Base-by-base conservation (phyloP, 139 green algal species). In the Chlorella sp. region DNA sequence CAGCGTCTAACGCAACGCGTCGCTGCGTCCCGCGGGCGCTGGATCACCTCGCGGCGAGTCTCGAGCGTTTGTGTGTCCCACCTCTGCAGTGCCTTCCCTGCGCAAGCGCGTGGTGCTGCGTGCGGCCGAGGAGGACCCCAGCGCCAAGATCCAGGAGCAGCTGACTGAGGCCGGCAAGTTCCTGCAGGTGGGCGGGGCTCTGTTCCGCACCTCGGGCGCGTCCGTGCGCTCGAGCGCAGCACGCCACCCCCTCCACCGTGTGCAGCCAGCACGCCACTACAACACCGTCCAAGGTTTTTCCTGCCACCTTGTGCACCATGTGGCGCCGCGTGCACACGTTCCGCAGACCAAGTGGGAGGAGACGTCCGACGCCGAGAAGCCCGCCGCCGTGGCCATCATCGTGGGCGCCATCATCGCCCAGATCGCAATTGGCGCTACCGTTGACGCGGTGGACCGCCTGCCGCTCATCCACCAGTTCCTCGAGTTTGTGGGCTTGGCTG, bases 401-500 rank as follows among this genome's bases (percentile, higher is more conserved):
- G 14, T 77, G 3, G 71, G 51, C 31, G 67, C 64, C 31, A 51
- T 76, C 23, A 66, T 85, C 31, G 79, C 79, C 31, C 75, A 78
- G 67, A 68, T 80, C 10, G 75, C 75, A 49, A 76, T 80, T 31
- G 70, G 70, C 29, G 74, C 79, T 0, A 79, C 74, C 10, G 77
- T 85, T 29, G 72, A 78, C 29, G 74, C 68, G 2, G 67, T 72
- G 22, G 65, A 81, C 63, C 26, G 33, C 4, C 74, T 81, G n/a
- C 75, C 75, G 14, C 32, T 81, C 31, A 65, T 80, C 62, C 65
- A 60, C 65, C 23, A 78, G 62, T 49, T 79, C 35, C 69, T 87
- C 31, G 77, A 88, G 75, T 72, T 87, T n/a, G 71, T 90, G 1
- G 85, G 85, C 69, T 31, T 90, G 20, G 80, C 63, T 23, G 82